Conservation (phyloP, 108 stramenopile species). For the Cyclotella sp. region DNA sequence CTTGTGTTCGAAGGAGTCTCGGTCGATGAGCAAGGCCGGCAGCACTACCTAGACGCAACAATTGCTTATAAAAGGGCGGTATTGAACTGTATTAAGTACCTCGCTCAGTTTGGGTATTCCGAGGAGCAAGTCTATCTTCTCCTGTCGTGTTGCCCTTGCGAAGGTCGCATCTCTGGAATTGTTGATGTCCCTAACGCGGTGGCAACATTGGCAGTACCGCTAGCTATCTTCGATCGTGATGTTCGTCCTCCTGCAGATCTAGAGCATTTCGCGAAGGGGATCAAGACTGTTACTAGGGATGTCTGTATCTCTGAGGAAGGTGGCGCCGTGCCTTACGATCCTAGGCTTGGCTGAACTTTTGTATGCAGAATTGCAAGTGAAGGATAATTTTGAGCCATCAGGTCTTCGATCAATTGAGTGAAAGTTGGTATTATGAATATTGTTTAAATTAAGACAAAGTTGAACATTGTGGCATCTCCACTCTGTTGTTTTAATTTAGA, state of each 20-base stretch:
- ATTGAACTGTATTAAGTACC: conserved; percentile 72
- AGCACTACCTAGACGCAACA: conserved; percentile 75
- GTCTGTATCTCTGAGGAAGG: conserved; percentile 67
- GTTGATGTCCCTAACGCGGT: conserved; percentile 73
- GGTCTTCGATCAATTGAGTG: too few relatives aligned
- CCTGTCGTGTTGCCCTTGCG: conserved; percentile 63
- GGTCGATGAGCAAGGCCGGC: conserved; percentile 67
- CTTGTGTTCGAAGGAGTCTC: conserved; percentile 76
- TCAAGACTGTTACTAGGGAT: conserved; percentile 49
- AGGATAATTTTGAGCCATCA: too few relatives aligned
- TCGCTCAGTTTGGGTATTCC: conserved; percentile 69
- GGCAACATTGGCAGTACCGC: conserved; percentile 64
- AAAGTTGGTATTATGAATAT: too few relatives aligned
- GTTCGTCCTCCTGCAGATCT: conserved; percentile 62
- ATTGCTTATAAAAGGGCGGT: conserved; percentile 76
- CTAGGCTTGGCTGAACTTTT: conserved; percentile 38
- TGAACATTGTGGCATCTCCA: too few relatives aligned
- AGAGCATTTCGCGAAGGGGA: conserved; percentile 55
- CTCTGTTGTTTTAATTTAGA: too few relatives aligned
- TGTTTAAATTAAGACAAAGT: too few relatives aligned
- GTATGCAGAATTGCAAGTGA: neutral
- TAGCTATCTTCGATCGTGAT: conserved; percentile 74
- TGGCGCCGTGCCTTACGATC: conserved; percentile 63
- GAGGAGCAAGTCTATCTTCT: conserved; percentile 74
- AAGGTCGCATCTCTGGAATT: conserved; percentile 70